Evolutionary conservation across 352 stramenopile genomes (phyloP).

Genomic region (Peronospora tabacina): DNA sequence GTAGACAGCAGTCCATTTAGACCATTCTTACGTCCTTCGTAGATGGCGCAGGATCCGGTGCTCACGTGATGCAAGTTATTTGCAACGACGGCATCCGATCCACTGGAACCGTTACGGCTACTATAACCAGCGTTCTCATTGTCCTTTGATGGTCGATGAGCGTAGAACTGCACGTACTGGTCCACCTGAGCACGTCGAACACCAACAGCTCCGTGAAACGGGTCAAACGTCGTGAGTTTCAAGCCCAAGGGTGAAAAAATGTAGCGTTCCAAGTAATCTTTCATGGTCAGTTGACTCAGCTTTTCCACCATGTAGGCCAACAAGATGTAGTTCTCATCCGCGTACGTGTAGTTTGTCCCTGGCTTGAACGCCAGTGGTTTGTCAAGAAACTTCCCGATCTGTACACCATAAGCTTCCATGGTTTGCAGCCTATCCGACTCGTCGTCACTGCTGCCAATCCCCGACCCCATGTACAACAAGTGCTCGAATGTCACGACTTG

Average conservation of each 20-base stretch:
- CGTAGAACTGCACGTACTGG: conserved; percentile 51
- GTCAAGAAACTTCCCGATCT: conserved; percentile 46
- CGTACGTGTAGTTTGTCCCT: conserved; percentile 42
- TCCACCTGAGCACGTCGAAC: conserved; percentile 35
- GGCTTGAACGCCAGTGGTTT: conserved; percentile 43
- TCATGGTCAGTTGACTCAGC: conserved; percentile 34
- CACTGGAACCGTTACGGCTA: conserved; percentile 6
- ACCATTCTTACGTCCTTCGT: conserved; percentile 30
- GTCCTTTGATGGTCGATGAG: conserved; percentile 7
- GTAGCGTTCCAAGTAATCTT: conserved; percentile 35
- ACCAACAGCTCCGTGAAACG: conserved; percentile 24
- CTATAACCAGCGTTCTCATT: conserved; percentile 4
- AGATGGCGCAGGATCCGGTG: conserved; percentile 45
- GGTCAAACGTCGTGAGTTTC: conserved; percentile 44
- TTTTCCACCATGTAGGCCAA: conserved; percentile 61
- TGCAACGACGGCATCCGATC: conserved; percentile 6
- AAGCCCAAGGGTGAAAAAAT: conserved; percentile 33
- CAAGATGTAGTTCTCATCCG: conserved; percentile 49
- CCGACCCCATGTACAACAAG: conserved; percentile 57
- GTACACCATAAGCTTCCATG: conserved; percentile 24
- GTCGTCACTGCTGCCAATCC: conserved; percentile 29
- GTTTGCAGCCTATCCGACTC: conserved; percentile 5
- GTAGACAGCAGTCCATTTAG: conserved; percentile 42
- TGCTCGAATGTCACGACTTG: conserved; percentile 53
- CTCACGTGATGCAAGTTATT: conserved; percentile 28